Evolutionary conservation across 2,329 filamentous ascomycete genomes (phyloP).

Genomic region (Talaromyces sp.): DNA sequence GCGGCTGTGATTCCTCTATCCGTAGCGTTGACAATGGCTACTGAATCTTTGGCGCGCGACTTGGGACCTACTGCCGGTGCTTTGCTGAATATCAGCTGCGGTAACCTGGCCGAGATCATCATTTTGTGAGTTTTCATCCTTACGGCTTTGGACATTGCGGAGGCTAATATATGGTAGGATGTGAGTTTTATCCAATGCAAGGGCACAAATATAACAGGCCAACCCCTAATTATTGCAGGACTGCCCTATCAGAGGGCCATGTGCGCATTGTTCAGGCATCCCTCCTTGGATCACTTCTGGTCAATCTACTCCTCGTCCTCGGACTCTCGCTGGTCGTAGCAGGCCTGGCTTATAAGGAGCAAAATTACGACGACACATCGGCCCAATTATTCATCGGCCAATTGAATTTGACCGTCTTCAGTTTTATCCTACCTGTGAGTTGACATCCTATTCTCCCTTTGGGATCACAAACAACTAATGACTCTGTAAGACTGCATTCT

Average conservation of each 20-base stretch:
- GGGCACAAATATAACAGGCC: neutral
- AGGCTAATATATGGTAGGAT: neutral
- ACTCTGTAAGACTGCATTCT: conserved; percentile 25
- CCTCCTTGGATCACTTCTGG: conserved; percentile 75
- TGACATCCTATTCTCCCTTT: conserved; percentile 31
- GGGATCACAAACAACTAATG: neutral
- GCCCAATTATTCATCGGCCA: conserved; percentile 90
- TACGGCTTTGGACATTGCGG: neutral
- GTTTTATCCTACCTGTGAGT: conserved; percentile 71
- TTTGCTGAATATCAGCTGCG: conserved; percentile 68
- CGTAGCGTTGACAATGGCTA: conserved; percentile 63
- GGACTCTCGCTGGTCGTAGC: conserved; percentile 84
- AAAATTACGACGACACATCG: conserved; percentile 87
- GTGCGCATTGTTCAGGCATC: conserved; percentile 87
- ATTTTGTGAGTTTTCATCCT: conserved; percentile 47
- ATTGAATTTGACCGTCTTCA: conserved; percentile 80
- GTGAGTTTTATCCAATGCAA: neutral
- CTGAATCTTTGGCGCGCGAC: conserved; percentile 63
- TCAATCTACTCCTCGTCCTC: conserved; percentile 77
- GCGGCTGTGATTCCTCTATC: conserved; percentile 68
- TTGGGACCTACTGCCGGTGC: conserved; percentile 66
- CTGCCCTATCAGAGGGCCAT: conserved; percentile 49
- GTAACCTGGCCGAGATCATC: conserved; percentile 69
- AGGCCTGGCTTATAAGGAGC: conserved; percentile 74
- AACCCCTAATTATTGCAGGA: neutral